phyloP scores from a whole-genome alignment of 2,329 filamentous ascomycete species.

The Calonectria hongkongensis region DNA sequence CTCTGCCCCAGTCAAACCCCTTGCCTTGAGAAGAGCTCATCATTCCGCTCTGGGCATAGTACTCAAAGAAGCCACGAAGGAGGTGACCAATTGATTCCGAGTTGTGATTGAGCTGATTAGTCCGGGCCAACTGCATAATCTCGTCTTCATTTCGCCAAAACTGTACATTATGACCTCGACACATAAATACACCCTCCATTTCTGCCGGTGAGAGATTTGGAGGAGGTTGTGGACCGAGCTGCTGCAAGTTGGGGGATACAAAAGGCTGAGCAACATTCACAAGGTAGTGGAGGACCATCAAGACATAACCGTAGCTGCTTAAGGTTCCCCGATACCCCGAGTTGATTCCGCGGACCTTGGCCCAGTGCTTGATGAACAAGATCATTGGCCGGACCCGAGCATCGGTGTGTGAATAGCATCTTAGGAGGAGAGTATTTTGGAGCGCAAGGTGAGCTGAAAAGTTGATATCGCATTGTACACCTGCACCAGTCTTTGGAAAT shows the following conservation, averaged over 20 bases:
- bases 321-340: conserved; percentile 90
- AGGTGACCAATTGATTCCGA: conserved; percentile 81
- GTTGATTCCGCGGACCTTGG: conserved; percentile 89
- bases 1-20: conserved; percentile 86
- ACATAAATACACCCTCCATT: conserved; percentile 57
- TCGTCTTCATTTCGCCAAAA: conserved; percentile 87
- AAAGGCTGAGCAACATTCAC: conserved; percentile 88
- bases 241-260: conserved; percentile 89
- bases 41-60: conserved; percentile 80
- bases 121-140: conserved; percentile 76
- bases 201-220: conserved; percentile 53
- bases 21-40: conserved; percentile 70
- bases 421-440: conserved; percentile 88
- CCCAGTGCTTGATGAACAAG: conserved; percentile 93
- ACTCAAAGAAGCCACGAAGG: conserved; percentile 90
- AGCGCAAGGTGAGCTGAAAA: conserved; percentile 89
- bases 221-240: conserved; percentile 67
- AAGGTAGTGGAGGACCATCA: conserved; percentile 94
- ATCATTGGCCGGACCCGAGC: conserved; percentile 85
- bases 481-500: conserved; percentile 84
- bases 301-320: conserved; percentile 91
- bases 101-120: conserved; percentile 80
- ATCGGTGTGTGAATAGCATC: conserved; percentile 89
- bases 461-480: conserved; percentile 95
- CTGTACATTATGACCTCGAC: conserved; percentile 81